Percentiles rank a stretch among this genome's conserved stretches.
Conservation (phyloP, 2,329 filamentous ascomycete genomes). For the Aspergillus sergii region DNA sequence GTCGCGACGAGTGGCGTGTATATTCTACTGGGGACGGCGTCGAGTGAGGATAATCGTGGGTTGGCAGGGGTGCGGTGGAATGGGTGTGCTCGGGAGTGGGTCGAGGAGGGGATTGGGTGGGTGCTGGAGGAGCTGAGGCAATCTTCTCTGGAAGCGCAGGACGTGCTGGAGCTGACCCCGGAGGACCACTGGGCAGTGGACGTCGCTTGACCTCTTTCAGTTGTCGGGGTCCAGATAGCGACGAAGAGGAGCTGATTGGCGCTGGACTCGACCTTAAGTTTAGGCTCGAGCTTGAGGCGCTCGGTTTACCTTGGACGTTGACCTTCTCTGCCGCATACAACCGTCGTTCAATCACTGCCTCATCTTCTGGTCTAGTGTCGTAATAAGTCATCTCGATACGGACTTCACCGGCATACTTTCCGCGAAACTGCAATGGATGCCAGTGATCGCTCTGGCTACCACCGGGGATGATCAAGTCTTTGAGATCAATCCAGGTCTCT, state of each 20-base stretch:
- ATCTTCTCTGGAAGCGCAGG: slow-evolving; percentile 46
- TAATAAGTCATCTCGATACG: slow-evolving; percentile 96
- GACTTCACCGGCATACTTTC: slow-evolving; percentile 95
- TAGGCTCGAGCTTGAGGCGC: slow-evolving; percentile 20
- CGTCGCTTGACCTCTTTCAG: slow-evolving; percentile 74
- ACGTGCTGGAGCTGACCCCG: slow-evolving; percentile 51
- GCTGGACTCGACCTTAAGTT: slow-evolving; percentile 15
- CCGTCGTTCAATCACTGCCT: slow-evolving; percentile 59
- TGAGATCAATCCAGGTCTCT: slow-evolving; percentile 85
- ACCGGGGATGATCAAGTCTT: slow-evolving; percentile 76
- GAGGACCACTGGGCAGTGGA: slow-evolving; percentile 79
- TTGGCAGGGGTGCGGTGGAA: slow-evolving; percentile 29
- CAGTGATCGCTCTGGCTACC: slow-evolving; percentile 94
- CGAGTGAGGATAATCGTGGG: slow-evolving; percentile 28
- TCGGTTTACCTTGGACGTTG: slow-evolving; percentile 30
- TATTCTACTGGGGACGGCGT: slow-evolving; percentile 62
- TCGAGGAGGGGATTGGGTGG: slow-evolving; percentile 30
- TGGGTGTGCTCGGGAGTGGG: slow-evolving; percentile 19
- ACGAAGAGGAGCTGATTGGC: slow-evolving; percentile 26
- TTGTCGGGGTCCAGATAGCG: slow-evolving; percentile 51
- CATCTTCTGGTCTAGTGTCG: slow-evolving; percentile 84
- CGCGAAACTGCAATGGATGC: slow-evolving; percentile 83
- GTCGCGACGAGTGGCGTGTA: slow-evolving; percentile 74
- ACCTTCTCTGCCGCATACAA: slow-evolving; percentile 45
- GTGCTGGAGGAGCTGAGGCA: slow-evolving; percentile 35